phyloP scores from a whole-genome alignment of 2,329 filamentous ascomycete species.

The Phialocephala subalpina region DNA sequence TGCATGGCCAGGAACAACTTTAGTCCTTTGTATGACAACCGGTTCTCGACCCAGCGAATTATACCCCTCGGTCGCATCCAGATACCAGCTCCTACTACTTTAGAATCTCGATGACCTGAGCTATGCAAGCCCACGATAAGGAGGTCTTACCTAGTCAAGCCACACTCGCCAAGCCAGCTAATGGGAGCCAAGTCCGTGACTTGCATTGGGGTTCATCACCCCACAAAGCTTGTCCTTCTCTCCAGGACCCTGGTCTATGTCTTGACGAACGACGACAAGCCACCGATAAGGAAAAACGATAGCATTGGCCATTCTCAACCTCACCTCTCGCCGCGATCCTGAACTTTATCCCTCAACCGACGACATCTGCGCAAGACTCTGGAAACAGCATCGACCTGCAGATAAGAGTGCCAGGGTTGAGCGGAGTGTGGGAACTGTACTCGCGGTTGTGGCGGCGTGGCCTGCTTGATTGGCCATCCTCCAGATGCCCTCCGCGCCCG shows the following conservation, averaged over 20 bases:
- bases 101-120: not conserved
- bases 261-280: not conserved
- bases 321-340: not conserved
- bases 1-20: not conserved
- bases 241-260: not conserved
- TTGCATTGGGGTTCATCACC: not conserved
- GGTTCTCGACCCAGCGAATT: not conserved
- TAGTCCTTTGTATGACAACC: not conserved
- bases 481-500: not conserved
- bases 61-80: not conserved
- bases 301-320: not conserved
- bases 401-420: not conserved
- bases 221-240: conserved; percentile 6
- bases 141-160: not conserved
- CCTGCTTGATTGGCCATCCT: not conserved
- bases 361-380: no score
- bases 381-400: not conserved
- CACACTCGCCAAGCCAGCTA: not conserved
- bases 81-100: not conserved
- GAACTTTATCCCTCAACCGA: not conserved
- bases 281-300: not conserved
- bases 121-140: conserved; percentile 2
- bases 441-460: not conserved
- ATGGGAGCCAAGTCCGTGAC: conserved; percentile 1
- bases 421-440: not conserved